A percentile compares a stretch with the other conserved stretches of the same genome.
Conservation (phyloP, 768 basidiomycete species). For the Boletus fagicola region DNA sequence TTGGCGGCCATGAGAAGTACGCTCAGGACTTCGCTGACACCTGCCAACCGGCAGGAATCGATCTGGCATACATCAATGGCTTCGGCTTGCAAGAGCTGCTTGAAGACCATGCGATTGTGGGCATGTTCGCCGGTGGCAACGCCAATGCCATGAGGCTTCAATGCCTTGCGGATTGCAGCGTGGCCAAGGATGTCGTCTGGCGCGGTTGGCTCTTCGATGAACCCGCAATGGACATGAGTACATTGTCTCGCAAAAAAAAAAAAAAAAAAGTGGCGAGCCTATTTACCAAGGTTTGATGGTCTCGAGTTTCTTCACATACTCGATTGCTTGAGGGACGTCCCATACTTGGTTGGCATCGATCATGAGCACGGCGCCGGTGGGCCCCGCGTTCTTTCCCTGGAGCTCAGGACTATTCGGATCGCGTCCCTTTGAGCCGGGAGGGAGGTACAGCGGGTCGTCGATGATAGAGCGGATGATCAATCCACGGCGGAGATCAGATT, state of each 20-base stretch:
- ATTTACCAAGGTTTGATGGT: slow-evolving; percentile 83
- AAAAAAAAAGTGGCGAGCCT: background rate
- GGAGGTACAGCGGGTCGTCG: slow-evolving; percentile 85
- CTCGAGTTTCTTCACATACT: slow-evolving; percentile 79
- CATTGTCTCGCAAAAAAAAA: background rate
- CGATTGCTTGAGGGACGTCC: slow-evolving; percentile 91
- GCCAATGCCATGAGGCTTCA: slow-evolving; percentile 82
- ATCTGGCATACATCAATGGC: slow-evolving; percentile 96
- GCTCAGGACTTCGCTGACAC: slow-evolving; percentile 92
- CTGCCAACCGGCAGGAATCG: slow-evolving; percentile 90
- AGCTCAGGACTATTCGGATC: slow-evolving; percentile 63
- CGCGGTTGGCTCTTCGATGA: slow-evolving; percentile 96
- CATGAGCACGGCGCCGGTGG: slow-evolving; percentile 93
- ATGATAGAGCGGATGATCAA: slow-evolving; percentile 91
- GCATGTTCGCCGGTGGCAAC: slow-evolving; percentile 98
- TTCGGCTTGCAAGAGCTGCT: slow-evolving; percentile 88
- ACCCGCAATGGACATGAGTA: slow-evolving; percentile 46
- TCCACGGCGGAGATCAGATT: slow-evolving; percentile 83
- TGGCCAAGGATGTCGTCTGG: slow-evolving; percentile 93
- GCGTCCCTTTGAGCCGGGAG: slow-evolving; percentile 51
- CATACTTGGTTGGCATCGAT: slow-evolving; percentile 97
- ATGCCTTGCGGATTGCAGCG: slow-evolving; percentile 76
- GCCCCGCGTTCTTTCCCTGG: slow-evolving; percentile 89
- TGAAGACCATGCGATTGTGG: slow-evolving; percentile 96
- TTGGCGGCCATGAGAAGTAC: slow-evolving; percentile 94